Percentiles rank a stretch among this genome's conserved stretches.
phyloP scores from a whole-genome alignment of 208 protist genomes.

The Trypanosoma avium region DNA sequence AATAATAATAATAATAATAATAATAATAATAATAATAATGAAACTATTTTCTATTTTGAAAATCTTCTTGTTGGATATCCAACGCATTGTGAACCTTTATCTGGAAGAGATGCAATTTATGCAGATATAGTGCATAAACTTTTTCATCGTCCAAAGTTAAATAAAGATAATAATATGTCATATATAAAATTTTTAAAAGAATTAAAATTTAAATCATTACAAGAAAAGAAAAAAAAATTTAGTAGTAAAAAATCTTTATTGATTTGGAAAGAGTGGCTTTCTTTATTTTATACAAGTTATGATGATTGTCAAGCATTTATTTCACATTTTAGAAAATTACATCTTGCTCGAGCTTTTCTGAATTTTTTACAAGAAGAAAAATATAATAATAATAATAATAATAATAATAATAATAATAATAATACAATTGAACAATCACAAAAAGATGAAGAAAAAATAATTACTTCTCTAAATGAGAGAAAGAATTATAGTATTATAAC shows the following conservation, averaged over 20 bases:
- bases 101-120: slow-evolving; percentile 4
- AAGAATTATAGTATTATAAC: too few relatives aligned
- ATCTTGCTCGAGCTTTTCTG: background rate
- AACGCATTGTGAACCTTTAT: slow-evolving; percentile 15
- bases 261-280: slow-evolving; percentile 1
- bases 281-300: slow-evolving; percentile 7
- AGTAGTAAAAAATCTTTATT: background rate
- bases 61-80: slow-evolving; percentile 4
- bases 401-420: too few relatives aligned
- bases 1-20: too few relatives aligned
- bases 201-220: too few relatives aligned
- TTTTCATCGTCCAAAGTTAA: too few relatives aligned
- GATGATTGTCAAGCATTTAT: slow-evolving; percentile 2
- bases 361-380: background rate
- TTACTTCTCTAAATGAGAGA: too few relatives aligned
- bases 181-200: too few relatives aligned
- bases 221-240: background rate
- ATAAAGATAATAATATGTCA: too few relatives aligned
- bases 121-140: slow-evolving; percentile 11
- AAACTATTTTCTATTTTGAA: slow-evolving; percentile 4
- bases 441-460: too few relatives aligned
- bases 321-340: background rate
- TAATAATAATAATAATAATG: background rate
- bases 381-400: background rate
- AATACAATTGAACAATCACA: too few relatives aligned